Conservation (phyloP, 495 filamentous ascomycete species). For the Hypoxylon fragiforme region DNA sequence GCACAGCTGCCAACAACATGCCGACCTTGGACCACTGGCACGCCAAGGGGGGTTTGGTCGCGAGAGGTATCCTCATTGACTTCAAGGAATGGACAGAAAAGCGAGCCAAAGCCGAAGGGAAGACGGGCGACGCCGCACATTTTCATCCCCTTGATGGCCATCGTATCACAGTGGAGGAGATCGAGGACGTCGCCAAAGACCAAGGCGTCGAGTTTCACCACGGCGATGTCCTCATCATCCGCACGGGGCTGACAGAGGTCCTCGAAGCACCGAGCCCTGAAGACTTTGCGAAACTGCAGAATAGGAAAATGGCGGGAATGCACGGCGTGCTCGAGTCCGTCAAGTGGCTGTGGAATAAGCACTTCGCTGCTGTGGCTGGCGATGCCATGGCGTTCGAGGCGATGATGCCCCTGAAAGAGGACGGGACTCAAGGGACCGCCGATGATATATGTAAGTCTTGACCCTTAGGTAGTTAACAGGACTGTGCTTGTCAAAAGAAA, state of each 20-base stretch:
- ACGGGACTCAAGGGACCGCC: slow-evolving; percentile 31
- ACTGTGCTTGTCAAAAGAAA: neutral
- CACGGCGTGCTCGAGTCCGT: slow-evolving; percentile 61
- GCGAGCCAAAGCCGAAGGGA: slow-evolving; percentile 44
- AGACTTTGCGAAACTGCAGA: slow-evolving; percentile 50
- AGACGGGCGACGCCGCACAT: slow-evolving; percentile 25
- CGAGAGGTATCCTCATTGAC: slow-evolving; percentile 63
- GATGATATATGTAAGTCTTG: slow-evolving; percentile 41
- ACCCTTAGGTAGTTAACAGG: neutral
- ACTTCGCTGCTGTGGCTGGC: slow-evolving; percentile 57
- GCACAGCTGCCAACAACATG: slow-evolving; percentile 35
- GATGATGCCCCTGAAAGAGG: slow-evolving; percentile 39
- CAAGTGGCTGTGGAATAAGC: slow-evolving; percentile 59
- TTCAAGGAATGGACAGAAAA: slow-evolving; percentile 48
- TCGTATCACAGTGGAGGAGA: slow-evolving; percentile 60
- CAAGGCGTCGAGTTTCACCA: slow-evolving; percentile 60
- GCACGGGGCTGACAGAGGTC: slow-evolving; percentile 65
- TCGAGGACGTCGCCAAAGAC: slow-evolving; percentile 60
- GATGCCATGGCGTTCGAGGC: slow-evolving; percentile 56
- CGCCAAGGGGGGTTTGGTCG: slow-evolving; percentile 54
- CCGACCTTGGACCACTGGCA: slow-evolving; percentile 51
- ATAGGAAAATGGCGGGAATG: slow-evolving; percentile 37
- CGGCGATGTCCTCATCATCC: slow-evolving; percentile 67
- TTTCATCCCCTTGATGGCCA: slow-evolving; percentile 62
- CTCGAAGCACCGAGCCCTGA: slow-evolving; percentile 52